These are phyloP conservation scores for Piromyces finnis DNA, from an alignment of 192 early-diverging fungal genomes.

Conservation along the genomic window DNA sequence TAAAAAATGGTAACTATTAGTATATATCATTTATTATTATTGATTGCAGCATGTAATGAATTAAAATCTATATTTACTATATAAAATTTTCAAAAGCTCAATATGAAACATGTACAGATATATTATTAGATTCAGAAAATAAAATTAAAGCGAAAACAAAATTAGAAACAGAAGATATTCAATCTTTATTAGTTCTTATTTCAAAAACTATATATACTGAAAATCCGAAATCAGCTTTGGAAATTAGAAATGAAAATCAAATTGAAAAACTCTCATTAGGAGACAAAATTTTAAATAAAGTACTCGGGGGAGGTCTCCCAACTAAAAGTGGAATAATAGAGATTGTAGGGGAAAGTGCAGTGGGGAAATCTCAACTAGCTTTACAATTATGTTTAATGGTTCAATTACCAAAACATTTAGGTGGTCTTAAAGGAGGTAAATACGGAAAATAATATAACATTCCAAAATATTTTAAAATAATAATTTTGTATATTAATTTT, in stretches of 20 bases:
- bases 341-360: slow-evolving; percentile 54
- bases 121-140: neutral
- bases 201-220: neutral
- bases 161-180: neutral
- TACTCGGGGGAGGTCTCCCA: neutral
- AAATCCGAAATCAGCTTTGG: neutral
- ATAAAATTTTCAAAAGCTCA: neutral
- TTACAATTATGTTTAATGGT: slow-evolving; percentile 59
- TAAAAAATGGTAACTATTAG: neutral
- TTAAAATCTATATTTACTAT: no score
- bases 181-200: neutral
- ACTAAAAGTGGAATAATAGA: slow-evolving; percentile 33
- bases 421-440: slow-evolving; percentile 44
- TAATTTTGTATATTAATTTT: no score
- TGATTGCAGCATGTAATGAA: no score
- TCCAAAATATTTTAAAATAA: no score
- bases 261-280: neutral
- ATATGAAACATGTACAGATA: neutral
- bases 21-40: no score
- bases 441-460: no score
- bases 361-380: slow-evolving; percentile 75
- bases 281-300: neutral
- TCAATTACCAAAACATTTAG: slow-evolving; percentile 31
- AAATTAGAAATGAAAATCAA: neutral
- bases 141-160: neutral